Evolutionary conservation across 108 stramenopile species (phyloP).

Genomic region (Fragilariopsis cylindrus): DNA sequence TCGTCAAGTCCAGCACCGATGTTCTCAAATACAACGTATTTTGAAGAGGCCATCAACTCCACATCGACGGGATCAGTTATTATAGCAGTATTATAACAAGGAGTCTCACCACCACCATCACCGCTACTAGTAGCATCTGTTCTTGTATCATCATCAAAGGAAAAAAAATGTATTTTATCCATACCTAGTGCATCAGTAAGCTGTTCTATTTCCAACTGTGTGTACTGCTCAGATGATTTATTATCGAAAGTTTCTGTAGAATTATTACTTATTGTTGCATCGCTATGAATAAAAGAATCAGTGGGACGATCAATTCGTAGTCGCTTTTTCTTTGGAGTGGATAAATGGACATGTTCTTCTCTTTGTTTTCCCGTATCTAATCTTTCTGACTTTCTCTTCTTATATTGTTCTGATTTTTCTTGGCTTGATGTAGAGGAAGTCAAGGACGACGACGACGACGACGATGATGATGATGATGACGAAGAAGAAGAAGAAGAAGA

Average conservation of each 20-base stretch:
- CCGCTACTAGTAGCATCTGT: background rate
- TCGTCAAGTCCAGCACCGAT: background rate
- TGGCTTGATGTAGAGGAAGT: too few species aligned
- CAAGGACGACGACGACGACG: too few species aligned
- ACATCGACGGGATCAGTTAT: background rate
- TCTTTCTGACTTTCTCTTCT: too few species aligned
- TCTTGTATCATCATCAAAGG: background rate
- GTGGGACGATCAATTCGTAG: background rate
- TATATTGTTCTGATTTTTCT: too few species aligned
- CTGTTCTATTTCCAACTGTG: background rate
- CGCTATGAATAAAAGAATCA: background rate
- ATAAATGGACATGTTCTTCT: background rate
- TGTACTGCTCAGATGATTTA: background rate
- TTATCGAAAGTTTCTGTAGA: background rate
- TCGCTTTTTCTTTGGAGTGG: background rate
- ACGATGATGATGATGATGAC: too few species aligned
- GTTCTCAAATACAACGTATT: background rate
- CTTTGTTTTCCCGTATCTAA: background rate
- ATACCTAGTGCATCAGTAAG: background rate
- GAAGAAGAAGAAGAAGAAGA: too few species aligned
- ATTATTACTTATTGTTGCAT: background rate
- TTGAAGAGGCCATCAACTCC: background rate
- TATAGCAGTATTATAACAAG: background rate
- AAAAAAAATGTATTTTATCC: too few species aligned
- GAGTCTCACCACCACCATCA: background rate